Evolutionary conservation across 2,329 filamentous ascomycete genomes (phyloP).

Genomic region (Stachybotrys chartarum): DNA sequence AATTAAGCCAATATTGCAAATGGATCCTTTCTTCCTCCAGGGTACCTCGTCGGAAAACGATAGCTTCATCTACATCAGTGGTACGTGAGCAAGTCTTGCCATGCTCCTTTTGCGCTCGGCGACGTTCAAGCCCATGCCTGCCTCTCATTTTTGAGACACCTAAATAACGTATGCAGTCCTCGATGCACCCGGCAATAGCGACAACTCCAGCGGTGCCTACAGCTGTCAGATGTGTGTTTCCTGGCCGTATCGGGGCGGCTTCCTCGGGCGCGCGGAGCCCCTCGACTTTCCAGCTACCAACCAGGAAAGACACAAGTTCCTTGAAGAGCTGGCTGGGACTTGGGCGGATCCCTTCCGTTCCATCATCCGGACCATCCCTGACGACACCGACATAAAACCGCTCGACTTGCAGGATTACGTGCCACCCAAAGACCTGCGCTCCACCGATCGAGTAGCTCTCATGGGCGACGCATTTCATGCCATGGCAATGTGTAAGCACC

Average conservation of each 20-base stretch:
- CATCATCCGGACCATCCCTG: conserved; percentile 31
- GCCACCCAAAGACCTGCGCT: conserved; percentile 26
- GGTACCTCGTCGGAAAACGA: conserved; percentile 43
- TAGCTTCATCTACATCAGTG: conserved; percentile 45
- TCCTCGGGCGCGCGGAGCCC: conserved; percentile 17
- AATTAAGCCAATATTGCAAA: conserved; percentile 30
- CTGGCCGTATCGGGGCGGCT: conserved; percentile 36
- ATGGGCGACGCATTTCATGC: conserved; percentile 50
- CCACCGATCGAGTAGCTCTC: conserved; percentile 33
- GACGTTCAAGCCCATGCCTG: background rate
- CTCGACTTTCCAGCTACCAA: conserved; percentile 33
- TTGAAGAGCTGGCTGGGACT: conserved; percentile 33
- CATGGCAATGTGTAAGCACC: conserved; percentile 52
- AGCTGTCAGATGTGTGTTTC: conserved; percentile 43
- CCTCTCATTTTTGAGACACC: rapidly evolving
- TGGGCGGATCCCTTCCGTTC: conserved; percentile 44
- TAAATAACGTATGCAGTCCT: conserved; percentile 27
- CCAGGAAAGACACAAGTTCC: conserved; percentile 29
- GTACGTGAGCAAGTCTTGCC: conserved; percentile 19
- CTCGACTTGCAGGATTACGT: conserved; percentile 42
- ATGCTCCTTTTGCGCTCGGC: background rate
- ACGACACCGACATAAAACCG: conserved; percentile 32
- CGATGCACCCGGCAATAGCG: conserved; percentile 36
- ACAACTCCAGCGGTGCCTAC: conserved; percentile 25
- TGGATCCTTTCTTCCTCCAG: conserved; percentile 50